phyloP scores from a whole-genome alignment of 2,329 filamentous ascomycete species.

The Rhynchosporium agropyri region DNA sequence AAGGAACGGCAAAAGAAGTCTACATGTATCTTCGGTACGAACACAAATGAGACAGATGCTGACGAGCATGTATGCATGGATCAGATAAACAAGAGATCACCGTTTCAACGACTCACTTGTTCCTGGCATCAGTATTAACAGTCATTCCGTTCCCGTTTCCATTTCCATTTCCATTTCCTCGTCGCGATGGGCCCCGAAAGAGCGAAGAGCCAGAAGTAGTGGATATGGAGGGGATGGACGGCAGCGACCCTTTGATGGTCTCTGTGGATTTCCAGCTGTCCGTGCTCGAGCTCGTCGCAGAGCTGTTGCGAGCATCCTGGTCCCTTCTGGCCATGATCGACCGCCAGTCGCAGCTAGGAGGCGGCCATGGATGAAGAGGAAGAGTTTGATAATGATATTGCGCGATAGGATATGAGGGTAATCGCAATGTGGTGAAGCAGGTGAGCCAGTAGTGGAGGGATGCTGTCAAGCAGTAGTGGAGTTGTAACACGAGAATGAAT shows the following conservation, averaged over 20 bases:
- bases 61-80: constrained; percentile 5
- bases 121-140: constrained; percentile 58
- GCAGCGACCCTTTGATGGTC: constrained; percentile 52
- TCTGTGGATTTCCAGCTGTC: constrained; percentile 68
- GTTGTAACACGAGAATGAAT: neutral
- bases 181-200: constrained; percentile 38
- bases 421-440: neutral
- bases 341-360: constrained; percentile 36
- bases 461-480: neutral
- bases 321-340: constrained; percentile 68
- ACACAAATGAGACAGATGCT: neutral
- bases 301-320: constrained; percentile 61
- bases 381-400: neutral
- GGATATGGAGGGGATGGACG: too few relatives aligned
- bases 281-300: constrained; percentile 65
- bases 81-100: neutral
- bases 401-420: neutral
- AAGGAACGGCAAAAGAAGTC: too few relatives aligned
- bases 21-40: too few relatives aligned
- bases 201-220: constrained; percentile 40
- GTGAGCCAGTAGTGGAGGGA: neutral
- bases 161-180: constrained; percentile 20
- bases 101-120: constrained; percentile 38
- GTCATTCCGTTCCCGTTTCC: constrained; percentile 45
- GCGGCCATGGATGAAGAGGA: constrained; percentile 33